Evolutionary conservation across 805 yeast genomes (phyloP), one percentile per base, ranked within the genome.

Genomic region (Candida ponderosae): DNA sequence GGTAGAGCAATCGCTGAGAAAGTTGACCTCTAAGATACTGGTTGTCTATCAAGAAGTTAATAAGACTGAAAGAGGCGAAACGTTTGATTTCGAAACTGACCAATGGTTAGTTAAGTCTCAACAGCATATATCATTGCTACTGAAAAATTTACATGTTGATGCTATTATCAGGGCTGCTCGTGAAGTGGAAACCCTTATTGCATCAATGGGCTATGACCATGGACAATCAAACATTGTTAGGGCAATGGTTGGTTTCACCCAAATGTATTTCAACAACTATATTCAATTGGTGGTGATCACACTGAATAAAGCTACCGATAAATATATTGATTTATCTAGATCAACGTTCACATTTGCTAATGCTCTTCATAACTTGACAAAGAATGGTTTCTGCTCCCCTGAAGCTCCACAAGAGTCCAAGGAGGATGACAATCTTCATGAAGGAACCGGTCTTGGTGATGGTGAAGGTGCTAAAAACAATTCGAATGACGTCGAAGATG

Each of bases 391-490:
- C 72, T 93, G 98, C 54, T 75, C 94, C 2, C 98, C 98, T 11
- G 83, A 84, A 51, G 79, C 86, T 16, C 82, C 83, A 6, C 55
- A 65, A 6, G 70, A 72, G 18, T 81, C 79, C 29, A 74, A 76
- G 11, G 68, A 72, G 14, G 81, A 79, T 38, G 75, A 79, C 39
- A 77, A 82, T 37, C 56, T 81, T 40, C 81, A 82, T 31, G 93
- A 85, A 32, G 97, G 97, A 33, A 85, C 95, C 7, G 95, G 95
- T 7, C 63, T 85, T 17, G 98, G 98, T 27, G 93, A 90, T 50
- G 98, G 97, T 18, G 79, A 74, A 38, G 97, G 96, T 45, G 95
- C 83, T 3, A 70, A 76, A 19, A 81, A 83, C 49, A 76, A 82
- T 47, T 76, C 90, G 0, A 81, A 87, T 36, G 95, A 88, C 53